A percentile compares a stretch with the other conserved stretches of the same genome.
Evolutionary conservation across 1,139 yeast genomes (phyloP).

Genomic region (Wickerhamomyces sp.): DNA sequence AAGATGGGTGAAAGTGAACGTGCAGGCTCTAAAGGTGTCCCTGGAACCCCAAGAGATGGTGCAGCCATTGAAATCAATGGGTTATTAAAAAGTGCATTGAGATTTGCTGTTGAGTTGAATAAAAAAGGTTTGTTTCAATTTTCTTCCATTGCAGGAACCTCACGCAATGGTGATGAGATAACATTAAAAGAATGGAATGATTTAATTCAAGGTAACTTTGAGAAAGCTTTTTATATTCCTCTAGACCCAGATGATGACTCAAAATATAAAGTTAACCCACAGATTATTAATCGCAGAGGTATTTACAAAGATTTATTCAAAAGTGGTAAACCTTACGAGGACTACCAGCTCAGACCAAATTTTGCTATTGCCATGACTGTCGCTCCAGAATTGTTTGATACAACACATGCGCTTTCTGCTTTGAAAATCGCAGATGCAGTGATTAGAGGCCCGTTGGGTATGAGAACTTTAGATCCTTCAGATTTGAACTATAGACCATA

Average conservation of each 20-base stretch:
- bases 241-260: constrained; percentile 49
- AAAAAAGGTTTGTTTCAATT: constrained; percentile 51
- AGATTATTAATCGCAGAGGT: constrained; percentile 81
- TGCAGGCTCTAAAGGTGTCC: constrained; percentile 84
- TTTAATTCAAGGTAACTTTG: constrained; percentile 68
- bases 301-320: constrained; percentile 83
- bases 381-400: constrained; percentile 85
- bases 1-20: constrained; percentile 93
- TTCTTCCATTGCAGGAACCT: constrained; percentile 17
- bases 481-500: constrained; percentile 91
- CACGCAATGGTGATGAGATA: constrained; percentile 45
- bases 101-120: constrained; percentile 68
- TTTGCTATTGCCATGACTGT: constrained; percentile 89
- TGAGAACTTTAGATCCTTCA: constrained; percentile 87
- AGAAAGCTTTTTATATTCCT: constrained; percentile 75
- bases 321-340: constrained; percentile 86
- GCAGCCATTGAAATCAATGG: constrained; percentile 95
- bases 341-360: constrained; percentile 89
- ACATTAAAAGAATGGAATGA: constrained; percentile 64
- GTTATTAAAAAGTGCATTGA: constrained; percentile 71
- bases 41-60: constrained; percentile 98
- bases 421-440: constrained; percentile 64
- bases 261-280: constrained; percentile 55
- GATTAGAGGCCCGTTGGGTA: constrained; percentile 86
- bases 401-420: constrained; percentile 56